Evolutionary conservation across 352 stramenopile genomes (phyloP).

Genomic region (Halophytophthora polymorphica): DNA sequence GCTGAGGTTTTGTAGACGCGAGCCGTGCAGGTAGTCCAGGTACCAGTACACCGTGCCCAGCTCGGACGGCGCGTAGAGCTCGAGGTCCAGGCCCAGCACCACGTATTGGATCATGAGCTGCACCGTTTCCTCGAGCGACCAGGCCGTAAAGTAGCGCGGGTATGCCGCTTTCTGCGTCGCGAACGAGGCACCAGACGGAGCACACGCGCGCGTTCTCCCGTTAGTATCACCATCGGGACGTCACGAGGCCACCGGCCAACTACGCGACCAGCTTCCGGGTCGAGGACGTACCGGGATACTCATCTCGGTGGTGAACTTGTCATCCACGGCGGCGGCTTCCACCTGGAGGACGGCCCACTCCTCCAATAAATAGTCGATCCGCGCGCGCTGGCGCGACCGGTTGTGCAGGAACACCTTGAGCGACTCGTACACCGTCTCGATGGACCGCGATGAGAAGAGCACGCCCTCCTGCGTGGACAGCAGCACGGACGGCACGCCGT

Average conservation of each 20-base stretch:
- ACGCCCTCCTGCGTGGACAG: constrained; percentile 84
- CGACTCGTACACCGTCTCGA: constrained; percentile 84
- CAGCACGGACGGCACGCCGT: constrained; percentile 75
- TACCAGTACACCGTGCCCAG: constrained; percentile 83
- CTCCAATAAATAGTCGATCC: constrained; percentile 79
- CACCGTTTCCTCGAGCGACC: constrained; percentile 71
- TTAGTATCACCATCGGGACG: constrained; percentile 1
- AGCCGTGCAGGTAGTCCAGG: constrained; percentile 82
- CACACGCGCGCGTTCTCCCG: no score
- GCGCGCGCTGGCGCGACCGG: constrained; percentile 71
- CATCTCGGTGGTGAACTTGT: constrained; percentile 83
- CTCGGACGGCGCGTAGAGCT: constrained; percentile 73
- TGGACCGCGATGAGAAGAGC: constrained; percentile 65
- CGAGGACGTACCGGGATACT: constrained; percentile 57
- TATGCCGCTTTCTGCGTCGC: constrained; percentile 57
- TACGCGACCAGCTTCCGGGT: not conserved
- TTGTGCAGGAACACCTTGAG: constrained; percentile 81
- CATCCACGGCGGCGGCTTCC: constrained; percentile 68
- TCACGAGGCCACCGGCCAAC: not conserved
- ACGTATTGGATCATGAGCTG: constrained; percentile 82
- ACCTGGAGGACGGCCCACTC: constrained; percentile 77
- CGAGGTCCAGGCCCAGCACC: constrained; percentile 66
- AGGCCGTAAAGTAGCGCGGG: constrained; percentile 81
- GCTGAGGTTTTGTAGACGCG: constrained; percentile 77
- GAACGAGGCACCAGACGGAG: constrained; percentile 1